Evolutionary conservation across 2,329 filamentous ascomycete genomes (phyloP), one percentile per base, ranked within the genome.

Genomic region (Fusarium sacchari): DNA sequence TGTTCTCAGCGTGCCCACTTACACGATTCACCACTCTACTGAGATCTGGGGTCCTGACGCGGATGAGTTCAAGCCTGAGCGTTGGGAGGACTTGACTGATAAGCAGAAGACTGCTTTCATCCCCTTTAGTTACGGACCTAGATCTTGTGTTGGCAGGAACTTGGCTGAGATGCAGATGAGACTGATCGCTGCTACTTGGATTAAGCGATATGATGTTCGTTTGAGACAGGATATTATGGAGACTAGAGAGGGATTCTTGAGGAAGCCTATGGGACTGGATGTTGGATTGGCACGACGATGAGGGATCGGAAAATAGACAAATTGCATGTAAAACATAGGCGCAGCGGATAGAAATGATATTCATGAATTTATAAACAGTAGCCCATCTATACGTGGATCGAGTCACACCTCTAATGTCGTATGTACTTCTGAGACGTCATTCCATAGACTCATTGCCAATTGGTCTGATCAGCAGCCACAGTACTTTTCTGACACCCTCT

Each of bases 121-220:
- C 37, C 92, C 92, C 0, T 97, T 96, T 77, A 93, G 91, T 69
- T 84, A 90, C 39, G 92, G 92, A 0, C 91, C 92, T 0, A 82
- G 92, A 13, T 87, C 91, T 4, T 94, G 92, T 67, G 93, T 96
- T 1, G 94, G 94, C 0, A 83, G 93, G 28, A 96, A 97, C 67
- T 89, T 97, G 22, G 94, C 94, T 0, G 94, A 96, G 85, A 96
- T 97, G 93, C 94, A 97, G 82, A 86, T 97, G 84, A 91, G 92
- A 76, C 86, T 95, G 47, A 96, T 96, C 69, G 89, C 91, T 9
- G 88, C 88, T 1, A 94, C 93, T 59, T 93, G 87, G 89, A 85
- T 83, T 14, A 83, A 84, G 66, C 80, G 87, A 76, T 90, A 89
- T 63, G 79, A 84, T 17, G 86, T 89, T 1, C 78, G 80, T 9